These are phyloP conservation scores for Claviceps purpurea DNA, from an alignment of 2,329 filamentous ascomycete genomes.

Conservation along the genomic window DNA sequence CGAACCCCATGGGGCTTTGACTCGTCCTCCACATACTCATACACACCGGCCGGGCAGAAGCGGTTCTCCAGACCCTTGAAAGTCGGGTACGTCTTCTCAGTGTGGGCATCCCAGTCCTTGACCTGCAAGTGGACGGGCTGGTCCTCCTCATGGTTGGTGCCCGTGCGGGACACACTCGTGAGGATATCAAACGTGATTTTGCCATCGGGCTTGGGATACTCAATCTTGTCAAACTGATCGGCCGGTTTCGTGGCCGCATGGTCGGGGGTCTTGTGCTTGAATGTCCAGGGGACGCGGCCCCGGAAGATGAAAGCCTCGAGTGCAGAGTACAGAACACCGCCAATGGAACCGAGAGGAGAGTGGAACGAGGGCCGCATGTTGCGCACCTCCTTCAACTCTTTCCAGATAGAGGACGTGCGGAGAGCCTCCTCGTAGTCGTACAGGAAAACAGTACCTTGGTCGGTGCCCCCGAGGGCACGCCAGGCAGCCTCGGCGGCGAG, in stretches of 20 bases:
- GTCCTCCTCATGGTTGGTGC: slow-evolving; percentile 97
- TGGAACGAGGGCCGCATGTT: slow-evolving; percentile 98
- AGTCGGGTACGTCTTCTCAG: slow-evolving; percentile 65
- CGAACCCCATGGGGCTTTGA: slow-evolving; percentile 76
- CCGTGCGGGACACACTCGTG: slow-evolving; percentile 86
- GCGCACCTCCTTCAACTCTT: slow-evolving; percentile 84
- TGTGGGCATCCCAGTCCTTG: slow-evolving; percentile 86
- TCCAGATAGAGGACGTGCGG: slow-evolving; percentile 79
- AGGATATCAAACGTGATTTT: slow-evolving; percentile 93
- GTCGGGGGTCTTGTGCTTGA: slow-evolving; percentile 72
- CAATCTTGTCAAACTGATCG: slow-evolving; percentile 72
- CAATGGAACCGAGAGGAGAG: slow-evolving; percentile 71
- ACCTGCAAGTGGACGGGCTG: slow-evolving; percentile 95
- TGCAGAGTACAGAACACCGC: slow-evolving; percentile 84
- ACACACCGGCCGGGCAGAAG: slow-evolving; percentile 94
- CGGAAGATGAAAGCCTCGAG: slow-evolving; percentile 80
- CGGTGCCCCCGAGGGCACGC: slow-evolving; percentile 48
- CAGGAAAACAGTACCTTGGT: slow-evolving; percentile 67
- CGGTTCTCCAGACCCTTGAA: slow-evolving; percentile 91
- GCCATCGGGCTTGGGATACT: slow-evolving; percentile 93
- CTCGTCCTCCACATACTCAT: slow-evolving; percentile 92
- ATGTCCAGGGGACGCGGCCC: slow-evolving; percentile 79
- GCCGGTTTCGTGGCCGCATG: slow-evolving; percentile 67
- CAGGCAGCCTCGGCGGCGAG: slow-evolving; percentile 85
- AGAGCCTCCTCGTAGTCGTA: slow-evolving; percentile 89